Conservation (phyloP, 371 early-diverging fungal genomes). For the Zancudomyces culisetae region DNA sequence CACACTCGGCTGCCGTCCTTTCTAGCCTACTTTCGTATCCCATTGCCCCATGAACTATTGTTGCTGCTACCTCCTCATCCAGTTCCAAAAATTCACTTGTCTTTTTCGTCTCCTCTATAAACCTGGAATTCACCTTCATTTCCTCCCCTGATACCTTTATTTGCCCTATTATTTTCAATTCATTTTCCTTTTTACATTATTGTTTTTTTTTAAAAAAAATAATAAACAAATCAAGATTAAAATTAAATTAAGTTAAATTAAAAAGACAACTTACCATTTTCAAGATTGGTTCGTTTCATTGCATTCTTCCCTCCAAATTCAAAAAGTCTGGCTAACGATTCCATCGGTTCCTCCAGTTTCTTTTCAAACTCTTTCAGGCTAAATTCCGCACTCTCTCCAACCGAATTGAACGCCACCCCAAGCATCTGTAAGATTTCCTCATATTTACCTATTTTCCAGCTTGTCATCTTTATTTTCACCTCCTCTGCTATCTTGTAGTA, state of each 20-base stretch:
- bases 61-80: slow-evolving; percentile 56
- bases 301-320: slow-evolving; percentile 25
- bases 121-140: slow-evolving; percentile 44
- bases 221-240: neutral
- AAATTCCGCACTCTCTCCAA: slow-evolving; percentile 11
- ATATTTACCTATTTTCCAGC: slow-evolving; percentile 23
- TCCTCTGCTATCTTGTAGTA: neutral
- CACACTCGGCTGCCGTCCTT: slow-evolving; percentile 40
- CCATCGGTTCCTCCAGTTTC: slow-evolving; percentile 25
- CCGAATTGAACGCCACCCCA: slow-evolving; percentile 11
- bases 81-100: slow-evolving; percentile 62
- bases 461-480: neutral
- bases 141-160: slow-evolving; percentile 30
- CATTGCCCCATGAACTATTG: slow-evolving; percentile 43
- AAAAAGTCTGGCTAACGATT: slow-evolving; percentile 16
- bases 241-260: neutral
- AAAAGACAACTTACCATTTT: slow-evolving; percentile 23
- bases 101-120: slow-evolving; percentile 37
- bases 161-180: neutral
- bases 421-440: slow-evolving; percentile 17
- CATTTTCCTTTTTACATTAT: neutral
- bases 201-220: neutral
- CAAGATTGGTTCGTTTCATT: slow-evolving; percentile 27
- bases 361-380: slow-evolving; percentile 20
- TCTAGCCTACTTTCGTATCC: slow-evolving; percentile 29